Evolutionary conservation across 2,329 filamentous ascomycete species (phyloP).

Genomic region (Beauveria australis): DNA sequence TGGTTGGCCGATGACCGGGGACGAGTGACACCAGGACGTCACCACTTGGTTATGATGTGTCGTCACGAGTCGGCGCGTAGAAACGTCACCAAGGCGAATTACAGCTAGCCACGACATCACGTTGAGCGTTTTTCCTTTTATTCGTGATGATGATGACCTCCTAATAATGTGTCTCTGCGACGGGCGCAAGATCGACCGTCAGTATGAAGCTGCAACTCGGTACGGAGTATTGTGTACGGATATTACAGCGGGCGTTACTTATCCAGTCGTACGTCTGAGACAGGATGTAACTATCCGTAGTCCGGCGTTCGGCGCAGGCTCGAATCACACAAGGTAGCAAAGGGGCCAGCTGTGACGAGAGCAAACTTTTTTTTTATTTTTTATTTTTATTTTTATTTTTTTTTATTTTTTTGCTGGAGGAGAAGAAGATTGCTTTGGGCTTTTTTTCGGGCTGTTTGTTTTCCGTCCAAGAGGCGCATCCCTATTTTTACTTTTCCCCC

Average conservation of each 20-base stretch:
- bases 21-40: slow-evolving; percentile 1
- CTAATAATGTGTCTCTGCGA: not conserved
- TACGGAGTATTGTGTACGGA: not conserved
- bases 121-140: not conserved
- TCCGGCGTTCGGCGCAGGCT: not conserved
- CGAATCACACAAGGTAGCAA: not conserved
- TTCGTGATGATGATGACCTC: not conserved
- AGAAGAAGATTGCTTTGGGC: not conserved
- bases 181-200: not conserved
- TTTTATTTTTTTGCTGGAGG: too few relatives aligned
- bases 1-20: not conserved
- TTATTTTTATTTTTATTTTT: too few relatives aligned
- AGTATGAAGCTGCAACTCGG: too few relatives aligned
- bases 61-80: slow-evolving; percentile 3
- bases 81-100: not conserved
- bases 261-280: not conserved
- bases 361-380: too few relatives aligned
- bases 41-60: not conserved
- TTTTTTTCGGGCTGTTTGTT: not conserved
- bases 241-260: not conserved
- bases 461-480: not conserved
- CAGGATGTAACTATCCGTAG: not conserved
- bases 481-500: not conserved
- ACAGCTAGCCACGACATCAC: not conserved
- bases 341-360: not conserved